phyloP scores from a whole-genome alignment of 1,284 basidiomycete genomes.

The Papiliotrema nemorosa region DNA sequence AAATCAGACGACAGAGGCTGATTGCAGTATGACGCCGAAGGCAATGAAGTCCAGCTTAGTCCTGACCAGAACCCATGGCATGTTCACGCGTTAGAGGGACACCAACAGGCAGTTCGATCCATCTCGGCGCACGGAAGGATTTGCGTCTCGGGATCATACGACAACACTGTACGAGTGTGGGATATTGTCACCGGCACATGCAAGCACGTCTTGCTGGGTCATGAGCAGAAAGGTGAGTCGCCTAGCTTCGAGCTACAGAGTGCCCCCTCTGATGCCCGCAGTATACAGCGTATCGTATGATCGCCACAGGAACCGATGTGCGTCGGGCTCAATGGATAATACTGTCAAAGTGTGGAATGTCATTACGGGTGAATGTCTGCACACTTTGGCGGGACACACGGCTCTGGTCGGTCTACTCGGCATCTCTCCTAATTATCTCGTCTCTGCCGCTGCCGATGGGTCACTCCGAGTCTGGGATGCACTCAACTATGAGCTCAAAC shows the following conservation, averaged over 20 bases:
- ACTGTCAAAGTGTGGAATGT: slow-evolving; percentile 91
- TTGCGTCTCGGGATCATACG: slow-evolving; percentile 91
- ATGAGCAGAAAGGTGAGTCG: slow-evolving; percentile 80
- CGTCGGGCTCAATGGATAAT: slow-evolving; percentile 94
- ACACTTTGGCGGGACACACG: slow-evolving; percentile 78
- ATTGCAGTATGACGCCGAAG: slow-evolving; percentile 10
- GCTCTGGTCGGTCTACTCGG: slow-evolving; percentile 83
- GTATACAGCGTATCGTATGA: slow-evolving; percentile 90
- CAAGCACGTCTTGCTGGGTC: slow-evolving; percentile 74
- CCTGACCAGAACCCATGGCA: slow-evolving; percentile 84
- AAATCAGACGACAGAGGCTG: background rate
- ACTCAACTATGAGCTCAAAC: slow-evolving; percentile 68
- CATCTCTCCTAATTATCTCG: slow-evolving; percentile 79
- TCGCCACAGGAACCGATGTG: slow-evolving; percentile 74
- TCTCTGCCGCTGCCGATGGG: slow-evolving; percentile 90
- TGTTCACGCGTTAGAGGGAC: slow-evolving; percentile 74
- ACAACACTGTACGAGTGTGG: slow-evolving; percentile 89
- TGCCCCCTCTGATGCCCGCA: slow-evolving; percentile 37
- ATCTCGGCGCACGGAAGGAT: slow-evolving; percentile 85
- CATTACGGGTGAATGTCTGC: slow-evolving; percentile 69
- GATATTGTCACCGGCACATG: slow-evolving; percentile 84
- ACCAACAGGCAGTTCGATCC: slow-evolving; percentile 84
- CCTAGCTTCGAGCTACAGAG: background rate
- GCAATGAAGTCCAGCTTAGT: slow-evolving; percentile 15
- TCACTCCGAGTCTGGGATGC: slow-evolving; percentile 91